Conservation (phyloP, 129 eudicot species). For the Glebionis coronaria region DNA sequence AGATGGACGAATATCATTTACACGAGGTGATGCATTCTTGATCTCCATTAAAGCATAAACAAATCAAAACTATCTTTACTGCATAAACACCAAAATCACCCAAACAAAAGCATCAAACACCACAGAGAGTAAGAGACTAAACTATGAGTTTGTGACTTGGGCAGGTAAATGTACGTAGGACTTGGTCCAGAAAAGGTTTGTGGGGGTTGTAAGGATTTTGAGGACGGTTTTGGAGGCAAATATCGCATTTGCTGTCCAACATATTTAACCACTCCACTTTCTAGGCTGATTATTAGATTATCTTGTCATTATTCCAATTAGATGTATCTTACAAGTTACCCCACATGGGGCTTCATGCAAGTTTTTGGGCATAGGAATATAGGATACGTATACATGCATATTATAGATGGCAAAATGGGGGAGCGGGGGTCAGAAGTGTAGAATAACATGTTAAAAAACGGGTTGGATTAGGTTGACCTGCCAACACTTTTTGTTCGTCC, state of each 20-base stretch:
- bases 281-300: constrained; percentile 13
- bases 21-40: constrained; percentile 15
- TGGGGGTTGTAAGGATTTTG: constrained; percentile 5
- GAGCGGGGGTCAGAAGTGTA: too few relatives aligned
- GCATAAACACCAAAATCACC: constrained; percentile 15
- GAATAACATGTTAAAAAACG: too few relatives aligned
- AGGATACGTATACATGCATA: background rate
- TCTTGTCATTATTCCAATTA: background rate
- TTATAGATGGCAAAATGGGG: too few relatives aligned
- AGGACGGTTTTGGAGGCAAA: constrained; percentile 16
- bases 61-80: constrained; percentile 13
- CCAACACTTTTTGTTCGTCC: too few relatives aligned
- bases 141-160: constrained; percentile 6
- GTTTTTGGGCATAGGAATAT: constrained; percentile 3
- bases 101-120: constrained; percentile 5
- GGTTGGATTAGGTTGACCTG: too few relatives aligned
- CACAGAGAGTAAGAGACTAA: background rate
- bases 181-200: constrained; percentile 15
- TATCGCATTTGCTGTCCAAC: constrained; percentile 6
- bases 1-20: constrained; percentile 22
- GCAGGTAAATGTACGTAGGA: constrained; percentile 9
- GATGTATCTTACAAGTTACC: constrained; percentile 9
- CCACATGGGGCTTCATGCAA: constrained; percentile 12
- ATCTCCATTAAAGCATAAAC: constrained; percentile 32
- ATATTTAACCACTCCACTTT: constrained; percentile 25